Conservation (phyloP, 306 rosid species). For the Elaeagnus macrophylla region DNA sequence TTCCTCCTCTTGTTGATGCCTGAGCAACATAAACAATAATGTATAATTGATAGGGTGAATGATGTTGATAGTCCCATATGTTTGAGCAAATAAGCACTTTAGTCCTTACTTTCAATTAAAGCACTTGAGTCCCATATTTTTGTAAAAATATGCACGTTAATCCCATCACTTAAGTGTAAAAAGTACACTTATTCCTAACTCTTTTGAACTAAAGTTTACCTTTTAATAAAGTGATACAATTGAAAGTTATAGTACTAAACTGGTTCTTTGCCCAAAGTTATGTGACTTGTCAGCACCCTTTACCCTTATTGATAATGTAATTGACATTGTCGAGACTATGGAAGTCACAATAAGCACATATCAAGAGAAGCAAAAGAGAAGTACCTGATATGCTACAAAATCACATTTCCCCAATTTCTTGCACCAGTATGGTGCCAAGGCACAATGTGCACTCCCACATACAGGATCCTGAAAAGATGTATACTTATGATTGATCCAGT, state of each 20-base stretch:
- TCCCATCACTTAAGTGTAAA: no score
- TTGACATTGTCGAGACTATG: no score
- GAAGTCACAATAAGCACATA: neutral
- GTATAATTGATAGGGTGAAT: neutral
- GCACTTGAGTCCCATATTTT: neutral
- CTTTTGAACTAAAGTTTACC: no score
- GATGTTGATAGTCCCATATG: no score
- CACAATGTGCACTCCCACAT: slow-evolving; percentile 54
- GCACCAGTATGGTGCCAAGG: slow-evolving; percentile 46
- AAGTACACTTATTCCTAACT: neutral
- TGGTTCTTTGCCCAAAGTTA: no score
- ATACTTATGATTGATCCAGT: no score
- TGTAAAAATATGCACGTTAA: no score
- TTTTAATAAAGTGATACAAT: no score
- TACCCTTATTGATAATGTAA: no score
- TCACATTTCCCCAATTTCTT: slow-evolving; percentile 44
- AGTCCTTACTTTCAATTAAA: no score
- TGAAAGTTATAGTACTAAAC: no score
- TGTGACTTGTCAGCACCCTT: no score
- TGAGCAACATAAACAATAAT: slow-evolving; percentile 11
- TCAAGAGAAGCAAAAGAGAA: neutral
- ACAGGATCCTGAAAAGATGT: slow-evolving; percentile 43
- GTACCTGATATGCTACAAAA: slow-evolving; percentile 41
- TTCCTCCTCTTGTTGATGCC: slow-evolving; percentile 73
- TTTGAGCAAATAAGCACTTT: neutral